Base-by-base conservation (phyloP, 2,329 filamentous ascomycete genomes). In the Colletotrichum neosansevieriae region DNA sequence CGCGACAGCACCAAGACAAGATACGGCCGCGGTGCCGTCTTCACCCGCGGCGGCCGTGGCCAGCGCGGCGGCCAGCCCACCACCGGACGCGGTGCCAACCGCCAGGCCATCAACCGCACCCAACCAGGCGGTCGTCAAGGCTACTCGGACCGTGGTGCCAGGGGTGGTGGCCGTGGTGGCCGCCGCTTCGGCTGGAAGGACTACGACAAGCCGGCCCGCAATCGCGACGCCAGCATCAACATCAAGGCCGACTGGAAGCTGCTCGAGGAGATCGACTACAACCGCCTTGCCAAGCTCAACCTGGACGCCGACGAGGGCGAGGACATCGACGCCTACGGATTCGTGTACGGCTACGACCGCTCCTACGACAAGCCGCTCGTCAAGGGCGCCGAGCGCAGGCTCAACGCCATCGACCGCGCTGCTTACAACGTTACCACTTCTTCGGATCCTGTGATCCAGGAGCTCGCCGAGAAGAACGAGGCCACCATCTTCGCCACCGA, bases 381-480 rank as follows among this genome's bases (percentile, higher is more conserved):
- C 78, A 97, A 97, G 87, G 91, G 91, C 67, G 88, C 92, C 34
- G 93, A 98, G 86, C 91, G 91, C 80, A 96, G 94, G 83, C 89
- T 98, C 76, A 91, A 91, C 71, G 89, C 94, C 64, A 87, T 98
- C 74, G 96, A 99, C 80, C 93, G 96, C 72, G 95, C 96, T 67
- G 94, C 94, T 71, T 99, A 98, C 88, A 99, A 98, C 78, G 95
- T 98, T 78, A 97, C 95, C 64, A 98, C 96, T 11, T 97, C 95
- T 24, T 94, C 92, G 74, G 96, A 99, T 79, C 96, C 96, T 53
- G 89, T 99, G 75, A 97, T 99, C 78, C 95, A 98, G 84, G 95
- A 98, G 79, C 89, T 98, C 63, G 93, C 96, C 71, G 95, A 98
- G 75, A 97, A 94, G 85, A 90, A 97, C 77, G 94, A 98, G 83